Evolutionary conservation across 2,329 filamentous ascomycete genomes (phyloP), one percentile per base, ranked within the genome.

Genomic region (Colletotrichum gigasporum): DNA sequence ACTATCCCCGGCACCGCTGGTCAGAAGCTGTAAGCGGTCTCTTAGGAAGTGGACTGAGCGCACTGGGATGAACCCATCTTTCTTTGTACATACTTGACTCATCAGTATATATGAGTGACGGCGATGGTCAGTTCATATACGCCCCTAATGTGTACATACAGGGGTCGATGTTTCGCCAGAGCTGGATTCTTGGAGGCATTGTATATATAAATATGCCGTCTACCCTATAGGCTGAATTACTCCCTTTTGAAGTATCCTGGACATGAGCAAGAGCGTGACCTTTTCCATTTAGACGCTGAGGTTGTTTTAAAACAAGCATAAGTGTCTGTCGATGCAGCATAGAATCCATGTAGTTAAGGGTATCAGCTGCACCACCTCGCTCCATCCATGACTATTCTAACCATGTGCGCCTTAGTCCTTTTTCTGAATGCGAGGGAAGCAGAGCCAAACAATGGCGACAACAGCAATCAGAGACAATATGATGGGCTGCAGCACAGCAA

Each of bases 401-500:
- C 18, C 14, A 39, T 5, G 7, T 4, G 10, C 4, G 10, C 14
- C 35, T 14, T 52, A 69, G 1, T 76, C 73, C 37, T 64, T 70
- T 68, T 78, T 79, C 58, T 76, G 63, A 7, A 78, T 71, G 0
- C 73, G 68, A 0, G 78, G 78, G 35, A 80, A 79, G 9, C 70
- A 71, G 1, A 79, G 58, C 78, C 78, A 80, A 6, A 78, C 73
- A 5, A 68, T 47, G 0, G 71, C 53, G 3, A 79, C 69, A 0
- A 79, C 72, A 2, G 63, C 72, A 28, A 85, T 74, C 7, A 85
- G 65, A 0, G 77, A 79, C 35, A 86, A 65, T 7, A 85, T 74
- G 16, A 86, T 79, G 0, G 84, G 84, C 66, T 86, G 83, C 62
- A 87, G 68, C 8, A 82, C 82, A 48, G 73, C 70, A 4, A 86